phyloP scores from a whole-genome alignment of 2,329 filamentous ascomycete species.

The Xylaria arbuscula region DNA sequence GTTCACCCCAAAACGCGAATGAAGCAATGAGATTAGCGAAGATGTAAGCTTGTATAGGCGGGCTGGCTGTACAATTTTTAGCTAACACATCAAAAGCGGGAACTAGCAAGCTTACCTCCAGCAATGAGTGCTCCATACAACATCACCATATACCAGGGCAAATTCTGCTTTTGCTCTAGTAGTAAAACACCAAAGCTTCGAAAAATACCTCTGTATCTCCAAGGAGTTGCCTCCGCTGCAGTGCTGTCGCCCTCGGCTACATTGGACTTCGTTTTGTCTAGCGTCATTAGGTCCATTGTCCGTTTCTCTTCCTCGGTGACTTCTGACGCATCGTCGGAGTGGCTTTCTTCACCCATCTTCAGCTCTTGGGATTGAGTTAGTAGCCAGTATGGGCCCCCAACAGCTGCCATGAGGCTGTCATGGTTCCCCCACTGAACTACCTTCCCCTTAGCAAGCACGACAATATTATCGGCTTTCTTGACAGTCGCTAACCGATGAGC shows the following conservation, averaged over 20 bases:
- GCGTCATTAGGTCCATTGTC: constrained; percentile 55
- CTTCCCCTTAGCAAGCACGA: constrained; percentile 64
- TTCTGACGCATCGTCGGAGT: constrained; percentile 50
- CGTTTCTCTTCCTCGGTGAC: constrained; percentile 50
- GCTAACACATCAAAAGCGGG: constrained; percentile 7
- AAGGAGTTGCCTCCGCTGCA: constrained; percentile 16
- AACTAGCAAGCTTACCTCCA: constrained; percentile 43
- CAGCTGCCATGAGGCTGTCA: constrained; percentile 70
- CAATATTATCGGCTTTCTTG: constrained; percentile 56
- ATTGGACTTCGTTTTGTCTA: constrained; percentile 55
- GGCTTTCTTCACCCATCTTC: constrained; percentile 58
- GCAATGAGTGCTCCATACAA: constrained; percentile 51
- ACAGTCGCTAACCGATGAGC: constrained; percentile 70
- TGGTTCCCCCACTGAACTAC: constrained; percentile 82
- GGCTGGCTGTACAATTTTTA: constrained; percentile 49
- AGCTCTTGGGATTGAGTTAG: constrained; percentile 73
- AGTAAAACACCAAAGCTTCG: constrained; percentile 47
- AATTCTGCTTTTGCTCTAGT: constrained; percentile 46
- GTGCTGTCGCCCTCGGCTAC: background rate
- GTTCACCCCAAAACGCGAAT: constrained; percentile 44
- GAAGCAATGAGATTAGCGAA: constrained; percentile 63
- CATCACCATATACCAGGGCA: constrained; percentile 48
- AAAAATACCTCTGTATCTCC: constrained; percentile 42
- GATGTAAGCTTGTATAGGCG: constrained; percentile 65
- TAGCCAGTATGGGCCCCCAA: constrained; percentile 72